Evolutionary conservation across 208 protist genomes (phyloP).

Genomic region (Crithidia acanthocephali): DNA sequence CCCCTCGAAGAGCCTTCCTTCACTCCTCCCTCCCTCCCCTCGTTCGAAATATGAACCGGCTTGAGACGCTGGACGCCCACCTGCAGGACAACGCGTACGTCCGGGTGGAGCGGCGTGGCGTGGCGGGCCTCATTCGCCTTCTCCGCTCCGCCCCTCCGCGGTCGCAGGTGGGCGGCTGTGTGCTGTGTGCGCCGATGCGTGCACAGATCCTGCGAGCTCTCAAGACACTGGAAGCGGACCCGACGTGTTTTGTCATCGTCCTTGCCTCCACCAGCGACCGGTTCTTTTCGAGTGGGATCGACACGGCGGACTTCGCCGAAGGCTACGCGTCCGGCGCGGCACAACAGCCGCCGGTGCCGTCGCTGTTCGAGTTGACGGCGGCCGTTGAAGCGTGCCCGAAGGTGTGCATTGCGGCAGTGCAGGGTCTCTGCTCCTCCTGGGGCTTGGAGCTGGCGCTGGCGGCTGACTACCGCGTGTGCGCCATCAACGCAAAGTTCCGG

Average conservation of each 20-base stretch:
- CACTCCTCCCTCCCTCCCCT: too few species aligned
- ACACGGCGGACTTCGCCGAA: slow-evolving; percentile 57
- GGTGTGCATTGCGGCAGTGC: slow-evolving; percentile 72
- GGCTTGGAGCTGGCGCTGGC: slow-evolving; percentile 79
- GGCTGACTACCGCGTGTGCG: slow-evolving; percentile 69
- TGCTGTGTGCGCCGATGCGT: slow-evolving; percentile 54
- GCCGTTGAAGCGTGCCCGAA: slow-evolving; percentile 60
- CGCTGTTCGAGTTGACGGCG: slow-evolving; percentile 47
- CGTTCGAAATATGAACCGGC: slow-evolving; percentile 32
- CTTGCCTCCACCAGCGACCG: slow-evolving; percentile 44
- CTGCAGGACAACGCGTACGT: slow-evolving; percentile 59
- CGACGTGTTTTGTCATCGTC: slow-evolving; percentile 33
- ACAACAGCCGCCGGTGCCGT: slow-evolving; percentile 50
- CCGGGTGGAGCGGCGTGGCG: slow-evolving; percentile 50
- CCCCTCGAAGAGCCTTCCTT: too few species aligned
- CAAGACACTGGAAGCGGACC: slow-evolving; percentile 43
- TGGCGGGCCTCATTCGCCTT: slow-evolving; percentile 47
- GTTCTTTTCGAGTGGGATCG: slow-evolving; percentile 81
- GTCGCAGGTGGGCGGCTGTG: slow-evolving; percentile 31
- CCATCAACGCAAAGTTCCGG: slow-evolving; percentile 43
- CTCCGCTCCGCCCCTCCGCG: slow-evolving; percentile 45
- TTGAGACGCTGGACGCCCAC: slow-evolving; percentile 39
- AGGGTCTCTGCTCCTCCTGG: slow-evolving; percentile 74
- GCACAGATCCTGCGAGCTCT: slow-evolving; percentile 53
- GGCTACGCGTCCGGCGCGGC: slow-evolving; percentile 31